phyloP scores from a whole-genome alignment of 2,329 filamentous ascomycete species.

The Penicillium sumatraense region DNA sequence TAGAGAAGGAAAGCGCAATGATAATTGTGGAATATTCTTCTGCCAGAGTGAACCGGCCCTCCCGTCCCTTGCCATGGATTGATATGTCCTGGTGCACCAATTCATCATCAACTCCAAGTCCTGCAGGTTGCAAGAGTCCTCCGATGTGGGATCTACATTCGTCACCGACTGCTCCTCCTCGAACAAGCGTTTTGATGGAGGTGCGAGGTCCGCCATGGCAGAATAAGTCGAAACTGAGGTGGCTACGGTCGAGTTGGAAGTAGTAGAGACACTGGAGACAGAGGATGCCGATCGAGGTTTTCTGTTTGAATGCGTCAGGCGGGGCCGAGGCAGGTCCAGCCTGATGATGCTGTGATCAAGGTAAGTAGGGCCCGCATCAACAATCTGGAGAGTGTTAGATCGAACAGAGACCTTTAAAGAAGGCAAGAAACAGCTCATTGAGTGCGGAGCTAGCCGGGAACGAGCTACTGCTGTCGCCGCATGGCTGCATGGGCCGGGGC shows the following conservation, averaged over 20 bases:
- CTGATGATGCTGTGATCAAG: conserved; percentile 18
- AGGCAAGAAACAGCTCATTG: background rate
- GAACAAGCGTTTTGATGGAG: background rate
- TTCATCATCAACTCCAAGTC: conserved; percentile 42
- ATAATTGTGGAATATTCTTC: conserved; percentile 34
- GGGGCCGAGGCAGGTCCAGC: conserved; percentile 16
- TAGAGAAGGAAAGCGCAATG: conserved; percentile 34
- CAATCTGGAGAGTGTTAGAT: conserved; percentile 9
- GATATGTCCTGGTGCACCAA: conserved; percentile 41
- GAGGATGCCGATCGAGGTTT: conserved; percentile 10
- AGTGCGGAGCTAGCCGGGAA: background rate
- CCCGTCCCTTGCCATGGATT: conserved; percentile 32
- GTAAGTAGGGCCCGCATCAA: conserved; percentile 11
- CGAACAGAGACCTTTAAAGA: background rate
- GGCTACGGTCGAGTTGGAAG: background rate
- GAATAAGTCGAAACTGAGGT: conserved; percentile 1
- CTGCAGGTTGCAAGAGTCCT: conserved; percentile 26
- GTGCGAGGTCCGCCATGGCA: conserved; percentile 14
- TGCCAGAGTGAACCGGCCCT: conserved; percentile 37
- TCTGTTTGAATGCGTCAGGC: conserved; percentile 19
- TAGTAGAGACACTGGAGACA: conserved; percentile 14
- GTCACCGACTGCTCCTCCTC: background rate
- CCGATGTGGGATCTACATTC: background rate
- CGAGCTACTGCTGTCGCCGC: background rate
- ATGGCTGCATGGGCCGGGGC: conserved; percentile 1